phyloP scores from a whole-genome alignment of 2,329 filamentous ascomycete genomes.

The Mycogone perniciosa region DNA sequence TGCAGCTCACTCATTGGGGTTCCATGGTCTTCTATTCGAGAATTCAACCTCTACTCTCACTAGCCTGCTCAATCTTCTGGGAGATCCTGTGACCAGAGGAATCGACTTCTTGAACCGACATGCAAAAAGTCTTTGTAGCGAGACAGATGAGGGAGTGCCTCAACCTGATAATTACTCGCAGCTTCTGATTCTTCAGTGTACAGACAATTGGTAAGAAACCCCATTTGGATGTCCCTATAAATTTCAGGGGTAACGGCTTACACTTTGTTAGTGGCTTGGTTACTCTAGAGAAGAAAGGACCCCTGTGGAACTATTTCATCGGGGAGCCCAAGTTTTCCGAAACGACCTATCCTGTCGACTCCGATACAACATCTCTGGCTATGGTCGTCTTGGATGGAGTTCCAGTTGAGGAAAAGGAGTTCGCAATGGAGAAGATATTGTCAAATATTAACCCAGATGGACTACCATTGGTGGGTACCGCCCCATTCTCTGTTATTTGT shows the following conservation, averaged over 20 bases:
- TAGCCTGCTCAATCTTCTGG: background rate
- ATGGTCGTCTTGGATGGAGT: constrained; percentile 1
- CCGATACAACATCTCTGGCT: constrained; percentile 8
- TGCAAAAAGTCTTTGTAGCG: background rate
- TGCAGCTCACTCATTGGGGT: background rate
- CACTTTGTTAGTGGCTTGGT: constrained; percentile 1
- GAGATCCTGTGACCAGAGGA: background rate
- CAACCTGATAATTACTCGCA: constrained; percentile 6
- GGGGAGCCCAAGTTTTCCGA: background rate
- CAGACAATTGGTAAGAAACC: background rate
- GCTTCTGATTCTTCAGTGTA: constrained; percentile 4
- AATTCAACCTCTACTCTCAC: background rate
- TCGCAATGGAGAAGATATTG: constrained; percentile 4
- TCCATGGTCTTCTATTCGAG: background rate
- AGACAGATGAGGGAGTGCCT: background rate
- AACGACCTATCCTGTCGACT: constrained; percentile 1
- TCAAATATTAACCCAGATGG: constrained; percentile 1
- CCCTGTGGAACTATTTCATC: constrained; percentile 6
- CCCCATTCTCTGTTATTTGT: background rate
- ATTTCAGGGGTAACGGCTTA: background rate
- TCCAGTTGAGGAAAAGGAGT: background rate
- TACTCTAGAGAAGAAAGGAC: background rate
- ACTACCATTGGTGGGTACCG: constrained; percentile 5
- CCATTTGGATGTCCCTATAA: background rate
- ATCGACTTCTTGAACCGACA: background rate